Conservation (phyloP, 179 eudicot genomes). For the Nepenthes alata region DNA sequence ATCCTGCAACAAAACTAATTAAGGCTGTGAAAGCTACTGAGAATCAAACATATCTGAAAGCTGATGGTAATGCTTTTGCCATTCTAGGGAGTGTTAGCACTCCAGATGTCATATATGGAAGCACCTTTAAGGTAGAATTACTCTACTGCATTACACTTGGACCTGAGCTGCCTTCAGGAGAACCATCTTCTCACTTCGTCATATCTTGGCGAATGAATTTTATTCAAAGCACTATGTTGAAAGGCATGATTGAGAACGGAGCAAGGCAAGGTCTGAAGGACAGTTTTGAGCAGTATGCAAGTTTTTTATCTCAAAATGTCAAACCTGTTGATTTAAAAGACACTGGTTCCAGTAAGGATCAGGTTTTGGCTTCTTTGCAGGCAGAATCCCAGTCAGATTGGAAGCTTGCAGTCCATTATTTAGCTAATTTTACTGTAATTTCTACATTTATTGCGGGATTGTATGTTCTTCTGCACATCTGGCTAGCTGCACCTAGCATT, state of each 20-base stretch:
- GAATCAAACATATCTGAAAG: slow-evolving; percentile 64
- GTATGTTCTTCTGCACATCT: slow-evolving; percentile 53
- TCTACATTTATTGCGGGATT: slow-evolving; percentile 30
- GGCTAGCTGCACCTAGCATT: slow-evolving; percentile 36
- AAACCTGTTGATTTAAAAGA: slow-evolving; percentile 19
- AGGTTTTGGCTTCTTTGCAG: slow-evolving; percentile 44
- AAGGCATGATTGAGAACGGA: slow-evolving; percentile 70
- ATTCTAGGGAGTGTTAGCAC: slow-evolving; percentile 49
- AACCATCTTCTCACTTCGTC: slow-evolving; percentile 50
- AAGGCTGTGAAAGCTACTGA: slow-evolving; percentile 76
- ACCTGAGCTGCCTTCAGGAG: slow-evolving; percentile 45
- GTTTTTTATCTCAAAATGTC: slow-evolving; percentile 37
- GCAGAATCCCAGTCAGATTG: slow-evolving; percentile 54
- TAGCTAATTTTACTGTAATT: slow-evolving; percentile 63
- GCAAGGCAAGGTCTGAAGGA: slow-evolving; percentile 74
- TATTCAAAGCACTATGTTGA: slow-evolving; percentile 64
- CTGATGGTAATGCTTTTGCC: slow-evolving; percentile 49
- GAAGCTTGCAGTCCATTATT: slow-evolving; percentile 50
- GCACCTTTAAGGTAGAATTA: slow-evolving; percentile 45
- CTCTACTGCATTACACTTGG: slow-evolving; percentile 61
- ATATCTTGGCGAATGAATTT: slow-evolving; percentile 69
- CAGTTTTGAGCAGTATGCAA: slow-evolving; percentile 54
- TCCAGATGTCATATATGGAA: slow-evolving; percentile 85
- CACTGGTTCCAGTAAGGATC: slow-evolving; percentile 36
- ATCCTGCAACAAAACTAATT: slow-evolving; percentile 58